Percentiles rank a stretch among this genome's conserved stretches.
phyloP scores from a whole-genome alignment of 1,284 basidiomycete genomes.

The Tilletia caries region DNA sequence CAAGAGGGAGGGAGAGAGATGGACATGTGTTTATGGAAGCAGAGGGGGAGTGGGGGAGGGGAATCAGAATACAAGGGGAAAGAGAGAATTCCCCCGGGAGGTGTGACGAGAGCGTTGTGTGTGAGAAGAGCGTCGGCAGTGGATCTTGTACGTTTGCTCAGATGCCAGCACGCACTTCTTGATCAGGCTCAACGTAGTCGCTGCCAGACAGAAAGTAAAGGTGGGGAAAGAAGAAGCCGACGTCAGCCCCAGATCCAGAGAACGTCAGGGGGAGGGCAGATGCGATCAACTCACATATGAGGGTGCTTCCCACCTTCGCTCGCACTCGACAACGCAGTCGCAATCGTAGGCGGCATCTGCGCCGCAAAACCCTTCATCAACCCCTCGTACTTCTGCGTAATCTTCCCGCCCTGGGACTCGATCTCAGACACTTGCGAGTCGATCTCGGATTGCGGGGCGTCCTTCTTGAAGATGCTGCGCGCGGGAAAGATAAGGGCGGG shows the following conservation, averaged over 20 bases:
- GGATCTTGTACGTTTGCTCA: background rate
- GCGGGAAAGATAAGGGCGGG: background rate
- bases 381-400: conserved; percentile 42
- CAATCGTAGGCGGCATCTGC: conserved; percentile 29
- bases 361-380: conserved; percentile 47
- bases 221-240: background rate
- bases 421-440: conserved; percentile 32
- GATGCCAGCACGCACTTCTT: conserved; percentile 26
- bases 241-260: too few relatives aligned
- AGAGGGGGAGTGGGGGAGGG: background rate
- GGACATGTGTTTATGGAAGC: background rate
- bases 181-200: conserved; percentile 47
- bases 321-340: conserved; percentile 26
- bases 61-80: background rate
- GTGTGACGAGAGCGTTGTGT: background rate
- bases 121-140: background rate
- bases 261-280: too few relatives aligned
- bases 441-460: conserved; percentile 29
- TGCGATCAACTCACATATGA: conserved; percentile 45
- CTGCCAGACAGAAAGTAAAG: conserved; percentile 16
- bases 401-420: conserved; percentile 31
- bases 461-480: conserved; percentile 41
- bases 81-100: background rate
- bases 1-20: background rate
- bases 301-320: conserved; percentile 34